Evolutionary conservation across 2,329 filamentous ascomycete genomes (phyloP), one percentile per base, ranked within the genome.

Genomic region (Nannizziopsis arthrosporioides): DNA sequence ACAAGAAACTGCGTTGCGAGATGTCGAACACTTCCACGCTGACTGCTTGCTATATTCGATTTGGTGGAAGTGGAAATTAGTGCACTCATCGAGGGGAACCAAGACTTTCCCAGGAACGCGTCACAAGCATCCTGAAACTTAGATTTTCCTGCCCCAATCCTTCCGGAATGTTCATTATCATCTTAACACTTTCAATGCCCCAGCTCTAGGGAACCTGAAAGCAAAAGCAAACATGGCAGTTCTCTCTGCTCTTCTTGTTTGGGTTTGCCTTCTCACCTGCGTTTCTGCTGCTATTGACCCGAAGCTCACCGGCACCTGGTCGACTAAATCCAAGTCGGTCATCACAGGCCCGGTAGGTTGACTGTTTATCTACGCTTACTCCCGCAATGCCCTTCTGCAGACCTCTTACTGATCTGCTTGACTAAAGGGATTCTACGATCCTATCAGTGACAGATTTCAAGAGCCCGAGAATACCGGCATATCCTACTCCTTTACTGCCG

Each of bases 401-500:
- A 27, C 41, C n/a, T n/a, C 11, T 56, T 62, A 51, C 61, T 32
- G 30, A 37, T 36, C 40, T 27, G 15, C 18, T 18, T 52, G 50
- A 36, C 18, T 47, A 38, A 32, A 85, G 81, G 75, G 72, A 57
- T 85, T 85, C 65, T 85, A 84, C 58, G 76, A 85, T 63, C 78
- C 80, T 3, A 67, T 78, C 44, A 73, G 77, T 48, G 82, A 85
- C 57, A 69, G 69, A 53, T 71, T 86, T 52, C 76, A 77, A 55
- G 82, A 86, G 63, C 82, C 82, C 12, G 68, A 66, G 6, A 70
- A 78, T 53, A 77, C 82, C 0, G 82, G 82, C 18, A 82, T 84
- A 54, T 84, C 82, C 12, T 86, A 84, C 67, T 85, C 82, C 9
- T 86, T 86, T 64, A 81, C 79, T 3, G 69, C 65, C 36, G 77